Evolutionary conservation across 208 protist genomes (phyloP).

Genomic region (Vickermania ingenoplastis): DNA sequence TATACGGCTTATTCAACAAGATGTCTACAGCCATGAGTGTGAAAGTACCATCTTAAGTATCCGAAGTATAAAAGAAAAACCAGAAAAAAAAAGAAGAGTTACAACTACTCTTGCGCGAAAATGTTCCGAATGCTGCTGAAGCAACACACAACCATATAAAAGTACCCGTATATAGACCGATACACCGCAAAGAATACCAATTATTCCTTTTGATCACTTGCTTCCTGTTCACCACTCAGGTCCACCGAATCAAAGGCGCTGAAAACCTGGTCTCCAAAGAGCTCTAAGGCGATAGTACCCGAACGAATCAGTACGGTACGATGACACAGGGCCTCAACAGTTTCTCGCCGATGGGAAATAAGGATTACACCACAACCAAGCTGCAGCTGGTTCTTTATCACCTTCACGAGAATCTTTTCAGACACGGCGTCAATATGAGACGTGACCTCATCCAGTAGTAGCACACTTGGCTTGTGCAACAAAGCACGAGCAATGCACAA

Average conservation of each 20-base stretch:
- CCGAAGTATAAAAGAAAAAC: no score
- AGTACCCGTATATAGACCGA: no score
- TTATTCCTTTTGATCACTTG: no score
- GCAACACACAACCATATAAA: no score
- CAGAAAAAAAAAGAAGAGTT: no score
- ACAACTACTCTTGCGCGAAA: no score
- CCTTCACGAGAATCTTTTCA: not conserved
- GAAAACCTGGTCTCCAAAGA: not conserved
- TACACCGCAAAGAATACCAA: no score
- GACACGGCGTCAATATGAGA: conserved; percentile 48
- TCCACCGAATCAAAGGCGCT: not conserved
- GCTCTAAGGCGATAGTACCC: not conserved
- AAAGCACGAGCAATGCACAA: conserved; percentile 94
- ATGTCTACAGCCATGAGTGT: no score
- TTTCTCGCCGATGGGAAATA: conserved; percentile 95
- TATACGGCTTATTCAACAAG: no score
- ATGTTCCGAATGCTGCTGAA: no score
- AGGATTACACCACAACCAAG: conserved; percentile 86
- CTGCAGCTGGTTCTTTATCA: conserved; percentile 29
- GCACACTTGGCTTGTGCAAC: conserved; percentile 74
- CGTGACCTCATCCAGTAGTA: conserved; percentile 97
- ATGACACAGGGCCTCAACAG: conserved; percentile 88
- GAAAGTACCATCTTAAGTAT: no score
- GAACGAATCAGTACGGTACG: conserved; percentile 73
- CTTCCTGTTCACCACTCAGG: no score